Evolutionary conservation across 73 alveolate genomes (phyloP).

Genomic region (Paramecium bursaria): DNA sequence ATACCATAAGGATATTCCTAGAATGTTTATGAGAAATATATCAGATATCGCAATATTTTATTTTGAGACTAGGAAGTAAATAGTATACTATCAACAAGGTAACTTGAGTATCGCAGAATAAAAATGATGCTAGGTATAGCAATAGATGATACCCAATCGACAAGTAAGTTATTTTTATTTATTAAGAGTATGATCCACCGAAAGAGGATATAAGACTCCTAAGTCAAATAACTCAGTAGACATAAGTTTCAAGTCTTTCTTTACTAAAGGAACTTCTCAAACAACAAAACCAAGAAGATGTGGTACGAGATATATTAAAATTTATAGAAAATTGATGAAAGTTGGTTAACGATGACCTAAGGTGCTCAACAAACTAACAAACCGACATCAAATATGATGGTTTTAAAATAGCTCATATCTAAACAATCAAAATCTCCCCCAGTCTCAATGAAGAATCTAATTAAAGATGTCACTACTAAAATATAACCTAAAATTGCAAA

Average conservation of each 20-base stretch:
- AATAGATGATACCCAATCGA: too few relatives aligned
- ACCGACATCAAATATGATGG: slow-evolving; percentile 1
- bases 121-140: slow-evolving; percentile 58
- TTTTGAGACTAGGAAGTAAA: slow-evolving; percentile 57
- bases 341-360: slow-evolving; percentile 45
- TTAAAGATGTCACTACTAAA: too few relatives aligned
- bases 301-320: not conserved
- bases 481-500: too few relatives aligned
- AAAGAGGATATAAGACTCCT: slow-evolving; percentile 39
- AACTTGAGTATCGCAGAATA: slow-evolving; percentile 17
- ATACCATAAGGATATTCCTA: slow-evolving; percentile 70
- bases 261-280: not conserved
- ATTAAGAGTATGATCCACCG: slow-evolving; percentile 14
- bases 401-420: slow-evolving; percentile 23
- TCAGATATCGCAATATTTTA: slow-evolving; percentile 37
- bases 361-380: too few relatives aligned
- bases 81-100: not conserved
- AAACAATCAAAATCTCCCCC: too few relatives aligned
- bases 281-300: not conserved
- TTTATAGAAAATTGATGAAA: slow-evolving; percentile 51
- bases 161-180: slow-evolving; percentile 5
- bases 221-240: slow-evolving; percentile 34
- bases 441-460: too few relatives aligned
- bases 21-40: slow-evolving; percentile 58
- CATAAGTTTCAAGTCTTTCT: slow-evolving; percentile 2